These are phyloP conservation scores for Haberlea rhodopensis DNA, from an alignment of 257 asterid genomes.

Conservation along the genomic window DNA sequence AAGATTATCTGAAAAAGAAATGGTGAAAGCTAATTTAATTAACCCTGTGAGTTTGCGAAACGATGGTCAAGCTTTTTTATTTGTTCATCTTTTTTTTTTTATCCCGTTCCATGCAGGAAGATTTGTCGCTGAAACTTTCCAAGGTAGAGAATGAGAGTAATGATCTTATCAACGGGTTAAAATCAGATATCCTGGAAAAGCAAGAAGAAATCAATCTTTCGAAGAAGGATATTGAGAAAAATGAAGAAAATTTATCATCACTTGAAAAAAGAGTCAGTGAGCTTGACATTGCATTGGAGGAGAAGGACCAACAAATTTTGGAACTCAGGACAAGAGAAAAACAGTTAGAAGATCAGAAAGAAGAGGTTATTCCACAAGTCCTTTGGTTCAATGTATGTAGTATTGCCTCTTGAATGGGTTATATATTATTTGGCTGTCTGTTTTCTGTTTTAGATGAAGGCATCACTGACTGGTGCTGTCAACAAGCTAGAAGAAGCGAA, in stretches of 20 bases:
- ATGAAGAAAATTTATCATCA: slow-evolving; percentile 45
- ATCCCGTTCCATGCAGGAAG: slow-evolving; percentile 65
- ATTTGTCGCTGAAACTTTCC: slow-evolving; percentile 53
- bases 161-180: slow-evolving; percentile 52
- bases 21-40: slow-evolving; percentile 54
- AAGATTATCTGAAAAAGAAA: slow-evolving; percentile 56
- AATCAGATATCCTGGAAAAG: slow-evolving; percentile 56
- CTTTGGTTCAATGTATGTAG: slow-evolving; percentile 18
- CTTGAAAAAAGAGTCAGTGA: slow-evolving; percentile 61
- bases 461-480: slow-evolving; percentile 63
- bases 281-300: slow-evolving; percentile 54
- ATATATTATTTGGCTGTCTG: slow-evolving; percentile 24
- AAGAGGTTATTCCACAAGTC: slow-evolving; percentile 51
- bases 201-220: slow-evolving; percentile 56
- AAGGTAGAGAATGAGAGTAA: slow-evolving; percentile 63
- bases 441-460: slow-evolving; percentile 54
- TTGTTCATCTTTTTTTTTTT: slow-evolving; percentile 21
- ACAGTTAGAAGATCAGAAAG: slow-evolving; percentile 63
- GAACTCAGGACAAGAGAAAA: slow-evolving; percentile 60
- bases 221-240: slow-evolving; percentile 53
- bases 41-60: slow-evolving; percentile 28
- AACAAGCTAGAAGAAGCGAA: slow-evolving; percentile 78
- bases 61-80: slow-evolving; percentile 22
- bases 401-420: slow-evolving; percentile 24
- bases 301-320: slow-evolving; percentile 56